Conservation (phyloP, 2,329 filamentous ascomycete genomes). For the Colletotrichum spinosum region DNA sequence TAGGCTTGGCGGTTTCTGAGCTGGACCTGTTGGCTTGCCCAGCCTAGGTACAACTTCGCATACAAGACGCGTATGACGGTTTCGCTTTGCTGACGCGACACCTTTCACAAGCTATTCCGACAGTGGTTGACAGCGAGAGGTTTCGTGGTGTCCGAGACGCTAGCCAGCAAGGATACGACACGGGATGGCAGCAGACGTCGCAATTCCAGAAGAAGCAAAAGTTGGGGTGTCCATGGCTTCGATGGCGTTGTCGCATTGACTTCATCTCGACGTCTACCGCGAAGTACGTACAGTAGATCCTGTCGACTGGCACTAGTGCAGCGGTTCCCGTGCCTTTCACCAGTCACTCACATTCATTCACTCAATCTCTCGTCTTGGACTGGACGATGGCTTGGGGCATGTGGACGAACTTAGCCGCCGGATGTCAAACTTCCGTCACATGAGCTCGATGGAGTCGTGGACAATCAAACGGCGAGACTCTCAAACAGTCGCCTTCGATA, state of each 20-base stretch:
- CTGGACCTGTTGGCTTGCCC: neutral
- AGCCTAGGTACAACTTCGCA: neutral
- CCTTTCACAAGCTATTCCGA: no score
- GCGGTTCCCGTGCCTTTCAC: neutral
- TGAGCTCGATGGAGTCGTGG: neutral
- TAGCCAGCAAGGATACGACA: neutral
- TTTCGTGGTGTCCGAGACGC: constrained; percentile 6
- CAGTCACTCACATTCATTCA: neutral
- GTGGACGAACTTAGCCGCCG: constrained; percentile 5
- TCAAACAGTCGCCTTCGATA: constrained; percentile 1
- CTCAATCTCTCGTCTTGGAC: neutral
- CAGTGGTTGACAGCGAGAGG: constrained; percentile 3
- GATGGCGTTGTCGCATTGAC: neutral
- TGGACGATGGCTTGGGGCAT: constrained; percentile 8
- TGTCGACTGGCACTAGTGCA: neutral
- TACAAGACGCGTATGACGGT: neutral
- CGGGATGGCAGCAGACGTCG: constrained; percentile 18
- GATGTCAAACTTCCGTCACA: neutral
- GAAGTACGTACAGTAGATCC: no score
- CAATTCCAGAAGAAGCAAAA: constrained; percentile 10
- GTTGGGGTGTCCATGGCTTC: constrained; percentile 9
- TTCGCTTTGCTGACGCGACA: neutral
- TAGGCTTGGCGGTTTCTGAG: neutral
- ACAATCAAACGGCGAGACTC: neutral
- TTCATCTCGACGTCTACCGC: neutral